Evolutionary conservation across 2,329 filamentous ascomycete genomes (phyloP).

Genomic region (Beauveria pseudobassiana): DNA sequence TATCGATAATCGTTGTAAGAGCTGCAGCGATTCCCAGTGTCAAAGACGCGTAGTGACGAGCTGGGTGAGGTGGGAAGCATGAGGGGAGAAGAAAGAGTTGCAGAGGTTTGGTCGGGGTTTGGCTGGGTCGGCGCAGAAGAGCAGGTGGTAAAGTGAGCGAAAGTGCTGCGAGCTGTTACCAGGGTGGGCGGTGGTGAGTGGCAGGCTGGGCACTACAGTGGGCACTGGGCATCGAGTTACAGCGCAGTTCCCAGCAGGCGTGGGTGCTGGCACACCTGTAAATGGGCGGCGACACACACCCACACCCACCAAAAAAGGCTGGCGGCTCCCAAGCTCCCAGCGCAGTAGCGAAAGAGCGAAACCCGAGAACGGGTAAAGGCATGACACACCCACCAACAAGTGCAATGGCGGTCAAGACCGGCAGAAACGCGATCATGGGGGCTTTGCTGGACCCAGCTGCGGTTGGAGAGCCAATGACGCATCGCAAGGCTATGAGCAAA

Average conservation of each 20-base stretch:
- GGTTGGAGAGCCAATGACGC: constrained; percentile 11
- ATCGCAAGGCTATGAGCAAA: constrained; percentile 5
- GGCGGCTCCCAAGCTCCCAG: not conserved
- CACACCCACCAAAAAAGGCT: not conserved
- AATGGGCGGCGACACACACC: not conserved
- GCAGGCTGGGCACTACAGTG: not conserved
- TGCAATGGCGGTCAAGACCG: not conserved
- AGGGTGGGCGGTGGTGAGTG: not conserved
- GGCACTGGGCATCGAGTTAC: not conserved
- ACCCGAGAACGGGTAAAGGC: constrained; percentile 6
- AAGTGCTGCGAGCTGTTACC: not conserved
- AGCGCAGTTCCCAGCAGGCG: not conserved
- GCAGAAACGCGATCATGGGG: constrained; percentile 12
- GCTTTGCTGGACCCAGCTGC: constrained; percentile 5
- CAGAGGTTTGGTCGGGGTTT: constrained; percentile 9
- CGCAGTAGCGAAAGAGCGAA: constrained; percentile 9
- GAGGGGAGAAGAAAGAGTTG: constrained; percentile 11
- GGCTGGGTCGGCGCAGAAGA: constrained; percentile 2
- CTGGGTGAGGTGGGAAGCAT: constrained; percentile 5
- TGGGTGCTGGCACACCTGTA: not conserved
- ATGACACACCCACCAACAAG: not conserved
- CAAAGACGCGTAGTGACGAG: constrained; percentile 3
- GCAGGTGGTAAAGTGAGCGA: not conserved
- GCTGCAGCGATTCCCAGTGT: not conserved
- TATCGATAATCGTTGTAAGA: not conserved